A percentile compares a stretch with the other conserved stretches of the same genome.
Conservation (phyloP, 768 basidiomycete species). For the Psilocybe sp. region DNA sequence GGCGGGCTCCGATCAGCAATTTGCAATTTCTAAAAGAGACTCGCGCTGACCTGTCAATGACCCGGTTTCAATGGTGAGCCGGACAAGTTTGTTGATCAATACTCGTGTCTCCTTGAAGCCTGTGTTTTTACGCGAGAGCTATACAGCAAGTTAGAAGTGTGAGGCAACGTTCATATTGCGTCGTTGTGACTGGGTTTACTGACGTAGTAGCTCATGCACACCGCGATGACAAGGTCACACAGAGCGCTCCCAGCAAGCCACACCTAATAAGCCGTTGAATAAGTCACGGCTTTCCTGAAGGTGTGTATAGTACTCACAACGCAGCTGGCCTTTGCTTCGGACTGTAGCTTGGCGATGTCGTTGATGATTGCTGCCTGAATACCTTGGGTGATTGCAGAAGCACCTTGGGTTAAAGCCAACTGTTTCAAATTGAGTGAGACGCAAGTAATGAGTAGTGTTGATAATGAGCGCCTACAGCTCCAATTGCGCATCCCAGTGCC, state of each 20-base stretch:
- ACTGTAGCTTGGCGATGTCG: constrained; percentile 4
- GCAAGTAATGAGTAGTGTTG: background rate
- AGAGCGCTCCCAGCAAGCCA: constrained; percentile 23
- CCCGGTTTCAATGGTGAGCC: constrained; percentile 29
- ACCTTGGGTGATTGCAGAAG: background rate
- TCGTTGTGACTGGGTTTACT: background rate
- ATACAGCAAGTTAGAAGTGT: background rate
- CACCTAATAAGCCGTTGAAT: constrained; percentile 8
- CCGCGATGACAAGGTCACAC: constrained; percentile 25
- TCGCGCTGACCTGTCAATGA: constrained; percentile 19
- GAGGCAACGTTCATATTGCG: constrained; percentile 4
- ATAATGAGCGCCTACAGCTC: background rate
- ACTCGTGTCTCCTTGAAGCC: constrained; percentile 13
- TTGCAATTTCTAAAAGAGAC: background rate
- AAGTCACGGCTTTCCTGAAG: background rate
- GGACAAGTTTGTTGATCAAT: constrained; percentile 18
- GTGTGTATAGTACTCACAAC: background rate
- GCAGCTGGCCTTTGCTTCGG: constrained; percentile 4
- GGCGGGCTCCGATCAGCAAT: background rate
- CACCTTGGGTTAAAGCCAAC: constrained; percentile 8
- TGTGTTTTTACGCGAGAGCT: constrained; percentile 5
- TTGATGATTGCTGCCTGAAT: constrained; percentile 1
- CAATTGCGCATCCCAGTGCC: constrained; percentile 7
- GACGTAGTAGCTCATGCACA: constrained; percentile 24
- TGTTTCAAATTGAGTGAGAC: background rate